Percentiles rank a stretch among this genome's conserved stretches.
These are phyloP conservation scores for Ogataea salicorniae DNA, from an alignment of 805 yeast species.

Conservation along the genomic window DNA sequence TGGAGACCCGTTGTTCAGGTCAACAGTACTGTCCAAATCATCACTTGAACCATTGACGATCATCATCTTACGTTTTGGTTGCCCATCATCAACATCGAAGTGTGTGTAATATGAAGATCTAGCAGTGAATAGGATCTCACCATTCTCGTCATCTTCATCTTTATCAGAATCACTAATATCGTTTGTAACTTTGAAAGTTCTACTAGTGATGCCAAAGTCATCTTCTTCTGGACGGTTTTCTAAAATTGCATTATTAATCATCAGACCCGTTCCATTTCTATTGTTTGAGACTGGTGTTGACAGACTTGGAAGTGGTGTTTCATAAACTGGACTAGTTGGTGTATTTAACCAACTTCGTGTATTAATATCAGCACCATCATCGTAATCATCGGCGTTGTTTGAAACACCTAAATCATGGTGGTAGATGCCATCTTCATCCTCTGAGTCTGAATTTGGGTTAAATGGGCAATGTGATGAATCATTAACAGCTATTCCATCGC, in stretches of 20 bases:
- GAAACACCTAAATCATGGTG: background rate
- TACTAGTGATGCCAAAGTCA: background rate
- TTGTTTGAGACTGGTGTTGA: background rate
- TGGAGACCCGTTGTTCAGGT: conserved; percentile 1
- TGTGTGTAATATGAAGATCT: conserved; percentile 29
- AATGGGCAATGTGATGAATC: too few species aligned
- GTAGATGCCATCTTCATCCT: too few species aligned
- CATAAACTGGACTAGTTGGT: background rate
- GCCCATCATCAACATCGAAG: conserved; percentile 18
- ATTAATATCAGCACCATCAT: background rate
- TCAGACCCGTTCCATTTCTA: background rate
- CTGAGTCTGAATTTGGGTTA: too few species aligned
- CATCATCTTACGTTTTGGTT: conserved; percentile 18
- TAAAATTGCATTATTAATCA: background rate
- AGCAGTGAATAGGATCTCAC: conserved; percentile 30
- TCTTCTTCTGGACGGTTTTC: background rate
- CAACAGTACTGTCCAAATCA: background rate
- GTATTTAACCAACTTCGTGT: background rate
- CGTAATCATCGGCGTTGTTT: background rate
- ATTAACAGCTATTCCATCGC: too few species aligned
- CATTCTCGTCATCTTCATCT: conserved; percentile 19
- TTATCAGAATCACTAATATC: background rate
- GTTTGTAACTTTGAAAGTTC: background rate
- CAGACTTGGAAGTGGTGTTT: background rate
- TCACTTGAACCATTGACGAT: conserved; percentile 18